Conservation (phyloP, 352 stramenopile species). For the Thalassiosira allenii region DNA sequence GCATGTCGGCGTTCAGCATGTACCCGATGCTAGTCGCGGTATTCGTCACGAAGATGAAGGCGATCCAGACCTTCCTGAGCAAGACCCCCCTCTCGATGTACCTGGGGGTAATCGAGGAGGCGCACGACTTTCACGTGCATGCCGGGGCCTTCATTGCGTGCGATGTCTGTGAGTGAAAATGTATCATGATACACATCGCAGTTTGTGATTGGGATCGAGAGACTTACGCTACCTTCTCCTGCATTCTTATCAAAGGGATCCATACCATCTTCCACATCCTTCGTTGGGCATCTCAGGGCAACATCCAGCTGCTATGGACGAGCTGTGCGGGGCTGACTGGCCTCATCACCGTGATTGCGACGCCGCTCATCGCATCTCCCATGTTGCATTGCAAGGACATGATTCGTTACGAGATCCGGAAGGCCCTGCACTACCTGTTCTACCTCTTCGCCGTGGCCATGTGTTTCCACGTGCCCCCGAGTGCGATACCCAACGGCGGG, state of each 20-base stretch:
- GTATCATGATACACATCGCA: too few relatives aligned
- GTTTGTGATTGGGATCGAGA: too few relatives aligned
- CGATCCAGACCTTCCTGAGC: conserved; percentile 36
- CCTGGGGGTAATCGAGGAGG: conserved; percentile 32
- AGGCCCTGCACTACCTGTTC: conserved; percentile 60
- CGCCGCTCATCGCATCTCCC: conserved; percentile 46
- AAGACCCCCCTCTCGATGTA: conserved; percentile 54
- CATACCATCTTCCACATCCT: conserved; percentile 53
- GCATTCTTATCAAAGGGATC: too few relatives aligned
- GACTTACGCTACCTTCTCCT: too few relatives aligned
- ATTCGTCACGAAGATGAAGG: conserved; percentile 61
- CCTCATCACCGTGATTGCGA: conserved; percentile 40
- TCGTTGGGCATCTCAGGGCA: conserved; percentile 50
- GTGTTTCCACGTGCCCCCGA: conserved; percentile 48
- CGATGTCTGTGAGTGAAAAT: too few relatives aligned
- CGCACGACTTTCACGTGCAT: conserved; percentile 49
- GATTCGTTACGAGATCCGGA: conserved; percentile 60
- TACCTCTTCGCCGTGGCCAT: conserved; percentile 50
- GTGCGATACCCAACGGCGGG: conserved; percentile 57
- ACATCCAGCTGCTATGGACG: conserved; percentile 46
- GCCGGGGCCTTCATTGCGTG: conserved; percentile 51
- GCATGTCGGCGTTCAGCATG: conserved; percentile 60
- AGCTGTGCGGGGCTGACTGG: conserved; percentile 45
- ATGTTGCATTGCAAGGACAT: conserved; percentile 54
- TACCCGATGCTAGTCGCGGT: conserved; percentile 60